Percentiles rank a stretch among this genome's conserved stretches.
Conservation (phyloP, 1,139 yeast species). For the Yamadazyma pseudoaaseri region DNA sequence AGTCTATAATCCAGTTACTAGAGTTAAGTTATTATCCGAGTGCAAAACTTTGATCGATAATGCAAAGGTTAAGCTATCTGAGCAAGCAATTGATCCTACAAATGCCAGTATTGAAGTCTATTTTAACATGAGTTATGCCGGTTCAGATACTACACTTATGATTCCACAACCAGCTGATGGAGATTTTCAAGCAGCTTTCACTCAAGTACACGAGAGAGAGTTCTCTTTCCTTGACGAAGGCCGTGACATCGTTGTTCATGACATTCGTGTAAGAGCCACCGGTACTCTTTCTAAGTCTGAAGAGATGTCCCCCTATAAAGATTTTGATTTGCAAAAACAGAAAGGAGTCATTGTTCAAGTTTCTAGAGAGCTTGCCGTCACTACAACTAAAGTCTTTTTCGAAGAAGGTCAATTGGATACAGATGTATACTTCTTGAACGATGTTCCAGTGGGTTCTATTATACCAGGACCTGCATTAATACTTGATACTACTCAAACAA, state of each 20-base stretch:
- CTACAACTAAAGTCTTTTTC: slow-evolving; percentile 34
- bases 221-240: slow-evolving; percentile 46
- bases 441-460: slow-evolving; percentile 50
- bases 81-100: slow-evolving; percentile 27
- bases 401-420: slow-evolving; percentile 10
- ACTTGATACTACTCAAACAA: slow-evolving; percentile 19
- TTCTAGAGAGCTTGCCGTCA: slow-evolving; percentile 46
- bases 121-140: slow-evolving; percentile 77
- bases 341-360: slow-evolving; percentile 30
- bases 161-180: slow-evolving; percentile 31
- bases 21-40: slow-evolving; percentile 23
- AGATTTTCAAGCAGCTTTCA: slow-evolving; percentile 27
- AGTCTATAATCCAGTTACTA: slow-evolving; percentile 17
- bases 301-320: slow-evolving; percentile 10
- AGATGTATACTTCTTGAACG: slow-evolving; percentile 45
- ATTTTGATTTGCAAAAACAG: slow-evolving; percentile 6
- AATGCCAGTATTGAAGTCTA: slow-evolving; percentile 52
- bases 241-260: slow-evolving; percentile 68
- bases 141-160: slow-evolving; percentile 85
- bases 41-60: slow-evolving; percentile 22
- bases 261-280: slow-evolving; percentile 57
- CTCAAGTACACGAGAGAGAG: slow-evolving; percentile 33
- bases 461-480: slow-evolving; percentile 62
- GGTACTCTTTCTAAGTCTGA: slow-evolving; percentile 38
- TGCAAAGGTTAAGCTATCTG: slow-evolving; percentile 24